phyloP scores from a whole-genome alignment of 306 rosid genomes.

The Astragalus glycyphyllos region DNA sequence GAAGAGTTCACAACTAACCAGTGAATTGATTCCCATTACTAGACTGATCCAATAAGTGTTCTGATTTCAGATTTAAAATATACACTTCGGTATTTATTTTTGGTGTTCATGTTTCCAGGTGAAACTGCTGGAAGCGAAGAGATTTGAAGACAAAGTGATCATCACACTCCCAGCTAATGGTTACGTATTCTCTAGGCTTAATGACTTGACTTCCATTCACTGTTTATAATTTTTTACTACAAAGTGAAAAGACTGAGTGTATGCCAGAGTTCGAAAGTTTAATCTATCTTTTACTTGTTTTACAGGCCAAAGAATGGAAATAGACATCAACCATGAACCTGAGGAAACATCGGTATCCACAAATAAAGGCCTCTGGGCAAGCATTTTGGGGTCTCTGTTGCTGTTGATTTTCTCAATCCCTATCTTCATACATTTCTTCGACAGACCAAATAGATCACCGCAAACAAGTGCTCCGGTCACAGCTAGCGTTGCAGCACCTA shows the following conservation, averaged over 20 bases:
- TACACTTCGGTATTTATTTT: not conserved
- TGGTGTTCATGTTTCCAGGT: constrained; percentile 55
- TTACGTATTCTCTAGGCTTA: constrained; percentile 42
- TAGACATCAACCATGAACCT: constrained; percentile 64
- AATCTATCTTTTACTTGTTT: constrained; percentile 24
- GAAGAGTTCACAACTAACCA: constrained; percentile 7
- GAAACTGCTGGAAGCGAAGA: constrained; percentile 58
- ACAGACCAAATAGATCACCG: constrained; percentile 59
- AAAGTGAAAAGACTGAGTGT: not conserved
- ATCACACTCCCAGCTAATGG: constrained; percentile 85
- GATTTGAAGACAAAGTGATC: constrained; percentile 68
- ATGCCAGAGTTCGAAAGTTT: constrained; percentile 24
- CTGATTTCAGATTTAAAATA: constrained; percentile 33
- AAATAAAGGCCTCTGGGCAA: constrained; percentile 49
- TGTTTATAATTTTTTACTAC: constrained; percentile 5
- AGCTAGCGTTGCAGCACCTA: constrained; percentile 54
- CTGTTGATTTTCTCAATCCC: constrained; percentile 46
- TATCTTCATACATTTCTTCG: constrained; percentile 49
- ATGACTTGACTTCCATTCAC: constrained; percentile 19
- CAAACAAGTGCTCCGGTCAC: constrained; percentile 48
- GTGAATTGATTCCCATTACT: constrained; percentile 7
- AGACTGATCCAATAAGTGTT: not conserved
- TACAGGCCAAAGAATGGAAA: constrained; percentile 82
- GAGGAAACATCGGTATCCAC: constrained; percentile 40
- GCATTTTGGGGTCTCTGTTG: constrained; percentile 52